A percentile compares a stretch with the other conserved stretches of the same genome.
These are phyloP conservation scores for Ogataea salicorniae DNA, from an alignment of 805 yeast species.

Conservation along the genomic window DNA sequence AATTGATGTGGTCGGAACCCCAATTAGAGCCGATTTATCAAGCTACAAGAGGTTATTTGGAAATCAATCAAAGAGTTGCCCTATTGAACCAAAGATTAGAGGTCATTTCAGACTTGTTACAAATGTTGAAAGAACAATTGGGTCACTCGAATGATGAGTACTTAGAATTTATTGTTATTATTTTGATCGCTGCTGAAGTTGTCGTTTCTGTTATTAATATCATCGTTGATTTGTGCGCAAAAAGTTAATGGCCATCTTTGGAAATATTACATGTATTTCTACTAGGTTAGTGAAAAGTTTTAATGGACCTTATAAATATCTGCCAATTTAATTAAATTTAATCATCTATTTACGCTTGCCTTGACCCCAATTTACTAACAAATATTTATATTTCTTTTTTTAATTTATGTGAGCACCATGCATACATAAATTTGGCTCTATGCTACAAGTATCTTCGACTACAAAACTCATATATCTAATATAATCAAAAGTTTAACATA, in stretches of 20 bases:
- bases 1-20: conserved; percentile 98
- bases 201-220: conserved; percentile 82
- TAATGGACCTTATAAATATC: no score
- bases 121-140: conserved; percentile 94
- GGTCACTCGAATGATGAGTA: conserved; percentile 95
- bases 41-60: conserved; percentile 92
- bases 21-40: conserved; percentile 96
- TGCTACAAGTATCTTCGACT: not conserved
- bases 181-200: conserved; percentile 88
- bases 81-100: conserved; percentile 87
- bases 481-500: conserved; percentile 5
- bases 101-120: conserved; percentile 86
- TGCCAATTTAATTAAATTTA: no score
- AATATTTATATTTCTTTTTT: no score
- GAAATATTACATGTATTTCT: not conserved
- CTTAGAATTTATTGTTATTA: conserved; percentile 84
- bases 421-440: no score
- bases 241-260: conserved; percentile 2
- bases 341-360: no score
- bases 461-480: not conserved
- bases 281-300: no score
- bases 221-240: conserved; percentile 34
- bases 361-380: no score
- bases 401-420: no score
- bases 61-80: conserved; percentile 90